Conservation (phyloP, 2,329 filamentous ascomycete genomes). For the Colletotrichum tofieldiae region DNA sequence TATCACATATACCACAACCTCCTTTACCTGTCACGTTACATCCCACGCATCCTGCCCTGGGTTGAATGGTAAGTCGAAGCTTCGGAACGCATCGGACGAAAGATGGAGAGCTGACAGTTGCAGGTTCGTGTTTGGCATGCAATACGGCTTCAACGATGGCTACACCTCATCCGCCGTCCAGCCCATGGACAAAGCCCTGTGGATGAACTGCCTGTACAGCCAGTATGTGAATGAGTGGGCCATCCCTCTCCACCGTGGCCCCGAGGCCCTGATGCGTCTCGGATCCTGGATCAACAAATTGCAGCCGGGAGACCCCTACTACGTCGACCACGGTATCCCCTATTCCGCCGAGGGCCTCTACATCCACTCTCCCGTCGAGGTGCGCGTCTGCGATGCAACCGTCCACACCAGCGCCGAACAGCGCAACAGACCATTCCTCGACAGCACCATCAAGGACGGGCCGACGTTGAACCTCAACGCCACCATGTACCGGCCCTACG, state of each 20-base stretch:
- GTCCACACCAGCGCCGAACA: conserved; percentile 51
- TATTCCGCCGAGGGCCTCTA: conserved; percentile 85
- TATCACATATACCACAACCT: conserved; percentile 95
- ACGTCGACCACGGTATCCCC: conserved; percentile 79
- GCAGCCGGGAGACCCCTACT: conserved; percentile 73
- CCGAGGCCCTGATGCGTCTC: conserved; percentile 87
- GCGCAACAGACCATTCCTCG: conserved; percentile 67
- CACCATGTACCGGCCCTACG: conserved; percentile 88
- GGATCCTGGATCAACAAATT: conserved; percentile 86
- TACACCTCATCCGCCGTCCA: conserved; percentile 82
- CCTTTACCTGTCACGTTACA: conserved; percentile 83
- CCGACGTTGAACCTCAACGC: conserved; percentile 92
- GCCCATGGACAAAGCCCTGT: conserved; percentile 82
- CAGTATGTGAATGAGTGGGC: conserved; percentile 99
- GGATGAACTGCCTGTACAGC: conserved; percentile 98
- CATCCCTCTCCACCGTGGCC: conserved; percentile 86
- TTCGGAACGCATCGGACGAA: background rate
- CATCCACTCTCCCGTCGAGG: conserved; percentile 92
- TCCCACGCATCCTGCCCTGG: conserved; percentile 86
- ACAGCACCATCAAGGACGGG: conserved; percentile 77
- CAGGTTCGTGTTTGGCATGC: conserved; percentile 96
- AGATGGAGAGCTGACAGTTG: background rate
- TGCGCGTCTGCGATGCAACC: conserved; percentile 84
- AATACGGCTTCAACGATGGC: conserved; percentile 89
- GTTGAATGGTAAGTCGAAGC: conserved; percentile 78